These are phyloP conservation scores for Taphrina betulina DNA, from an alignment of 1,139 yeast species.

Conservation along the genomic window DNA sequence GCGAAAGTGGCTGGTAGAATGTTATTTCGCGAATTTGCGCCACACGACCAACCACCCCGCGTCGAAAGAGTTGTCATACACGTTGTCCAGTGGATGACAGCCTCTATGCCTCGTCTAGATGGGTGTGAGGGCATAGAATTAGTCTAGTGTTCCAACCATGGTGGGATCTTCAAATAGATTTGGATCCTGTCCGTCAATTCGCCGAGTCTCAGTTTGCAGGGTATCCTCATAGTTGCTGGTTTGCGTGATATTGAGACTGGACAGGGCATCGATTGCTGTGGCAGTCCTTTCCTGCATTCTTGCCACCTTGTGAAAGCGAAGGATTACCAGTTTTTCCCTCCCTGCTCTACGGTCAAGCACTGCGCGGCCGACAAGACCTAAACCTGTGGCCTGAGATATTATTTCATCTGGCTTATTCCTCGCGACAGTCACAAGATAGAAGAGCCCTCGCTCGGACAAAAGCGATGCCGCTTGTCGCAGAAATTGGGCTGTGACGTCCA, in stretches of 20 bases:
- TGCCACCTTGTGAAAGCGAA: conserved; percentile 25
- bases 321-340: conserved; percentile 31
- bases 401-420: conserved; percentile 32
- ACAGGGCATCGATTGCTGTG: background rate
- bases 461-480: conserved; percentile 7
- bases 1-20: no score
- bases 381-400: background rate
- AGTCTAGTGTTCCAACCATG: conserved; percentile 7
- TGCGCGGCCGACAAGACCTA: conserved; percentile 14
- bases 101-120: no score
- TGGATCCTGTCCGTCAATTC: conserved; percentile 1
- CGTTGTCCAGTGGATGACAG: no score
- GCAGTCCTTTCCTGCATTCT: background rate
- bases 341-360: conserved; percentile 34
- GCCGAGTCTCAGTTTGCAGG: conserved; percentile 6
- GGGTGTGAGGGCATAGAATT: no score
- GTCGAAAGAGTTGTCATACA: no score
- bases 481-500: conserved; percentile 29
- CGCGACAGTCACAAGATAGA: conserved; percentile 35
- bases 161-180: background rate
- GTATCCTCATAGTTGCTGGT: no score
- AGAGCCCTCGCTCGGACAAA: conserved; percentile 31
- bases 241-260: background rate
- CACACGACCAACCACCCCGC: no score
- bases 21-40: no score